Conservation (phyloP, 352 stramenopile species). For the Phytopythium cucurbitacearum region DNA sequence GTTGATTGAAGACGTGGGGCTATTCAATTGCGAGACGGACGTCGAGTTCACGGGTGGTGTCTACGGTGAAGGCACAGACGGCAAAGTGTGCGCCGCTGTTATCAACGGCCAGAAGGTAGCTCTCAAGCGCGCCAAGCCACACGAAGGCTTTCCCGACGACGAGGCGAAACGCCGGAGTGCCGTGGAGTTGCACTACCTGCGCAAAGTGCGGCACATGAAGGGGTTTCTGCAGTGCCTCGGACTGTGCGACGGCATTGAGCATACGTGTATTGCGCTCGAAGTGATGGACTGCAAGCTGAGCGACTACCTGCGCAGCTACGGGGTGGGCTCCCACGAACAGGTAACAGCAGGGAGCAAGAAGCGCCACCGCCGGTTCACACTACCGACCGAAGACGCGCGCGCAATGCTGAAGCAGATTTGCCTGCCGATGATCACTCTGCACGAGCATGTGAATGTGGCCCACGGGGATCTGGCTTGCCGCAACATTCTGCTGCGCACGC, state of each 20-base stretch:
- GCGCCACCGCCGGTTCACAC: slow-evolving; percentile 51
- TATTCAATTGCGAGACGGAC: slow-evolving; percentile 82
- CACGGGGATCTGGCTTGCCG: slow-evolving; percentile 82
- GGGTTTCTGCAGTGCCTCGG: slow-evolving; percentile 82
- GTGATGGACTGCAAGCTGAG: slow-evolving; percentile 89
- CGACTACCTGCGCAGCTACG: slow-evolving; percentile 76
- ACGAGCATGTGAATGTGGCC: slow-evolving; percentile 77
- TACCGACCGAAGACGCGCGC: slow-evolving; percentile 50
- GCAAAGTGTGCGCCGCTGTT: slow-evolving; percentile 70
- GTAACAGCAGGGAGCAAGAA: slow-evolving; percentile 4
- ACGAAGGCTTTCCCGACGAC: slow-evolving; percentile 67
- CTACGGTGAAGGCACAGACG: slow-evolving; percentile 83
- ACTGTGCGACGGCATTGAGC: slow-evolving; percentile 76
- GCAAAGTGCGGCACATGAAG: slow-evolving; percentile 65
- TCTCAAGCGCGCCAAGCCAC: slow-evolving; percentile 76
- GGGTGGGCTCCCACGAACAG: slow-evolving; percentile 8
- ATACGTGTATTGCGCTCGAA: slow-evolving; percentile 82
- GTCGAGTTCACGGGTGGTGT: slow-evolving; percentile 79
- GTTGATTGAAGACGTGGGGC: slow-evolving; percentile 75
- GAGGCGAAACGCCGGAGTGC: slow-evolving; percentile 79
- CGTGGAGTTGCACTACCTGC: slow-evolving; percentile 77
- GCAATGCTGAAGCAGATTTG: slow-evolving; percentile 72
- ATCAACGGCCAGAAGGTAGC: slow-evolving; percentile 78
- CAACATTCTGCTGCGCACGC: slow-evolving; percentile 80
- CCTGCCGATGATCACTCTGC: slow-evolving; percentile 69